Conservation (phyloP, 352 stramenopile genomes). For the Phytophthora sojae region DNA sequence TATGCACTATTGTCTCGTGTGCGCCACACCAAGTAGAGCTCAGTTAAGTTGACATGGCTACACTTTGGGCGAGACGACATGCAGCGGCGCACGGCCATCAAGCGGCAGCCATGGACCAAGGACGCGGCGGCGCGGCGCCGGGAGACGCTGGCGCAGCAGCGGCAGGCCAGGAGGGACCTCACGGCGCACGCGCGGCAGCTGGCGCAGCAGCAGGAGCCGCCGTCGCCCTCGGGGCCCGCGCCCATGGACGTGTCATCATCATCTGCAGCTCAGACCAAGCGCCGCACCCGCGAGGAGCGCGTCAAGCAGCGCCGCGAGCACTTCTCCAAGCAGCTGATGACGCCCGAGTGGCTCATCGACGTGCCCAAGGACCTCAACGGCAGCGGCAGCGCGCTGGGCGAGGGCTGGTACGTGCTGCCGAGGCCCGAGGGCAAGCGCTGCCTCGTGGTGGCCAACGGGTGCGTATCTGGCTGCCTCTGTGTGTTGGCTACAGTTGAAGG, state of each 20-base stretch:
- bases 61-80: not conserved
- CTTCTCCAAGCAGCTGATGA: slow-evolving; percentile 87
- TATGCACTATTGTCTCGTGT: not conserved
- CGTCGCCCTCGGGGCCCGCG: slow-evolving; percentile 23
- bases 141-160: slow-evolving; percentile 71
- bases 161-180: slow-evolving; percentile 79
- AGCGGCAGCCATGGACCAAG: slow-evolving; percentile 70
- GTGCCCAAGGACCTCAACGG: slow-evolving; percentile 87
- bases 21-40: slow-evolving; percentile 1
- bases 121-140: slow-evolving; percentile 65
- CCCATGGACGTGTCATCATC: slow-evolving; percentile 35
- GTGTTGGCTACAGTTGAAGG: too few species aligned
- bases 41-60: not conserved
- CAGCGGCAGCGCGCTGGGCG: slow-evolving; percentile 64
- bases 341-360: slow-evolving; percentile 92
- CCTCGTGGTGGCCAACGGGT: slow-evolving; percentile 89
- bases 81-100: slow-evolving; percentile 65
- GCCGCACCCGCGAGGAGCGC: slow-evolving; percentile 76
- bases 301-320: slow-evolving; percentile 74
- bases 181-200: slow-evolving; percentile 80
- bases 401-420: slow-evolving; percentile 92
- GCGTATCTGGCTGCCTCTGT: slow-evolving; percentile 11
- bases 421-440: slow-evolving; percentile 92
- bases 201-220: slow-evolving; percentile 42
- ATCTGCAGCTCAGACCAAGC: slow-evolving; percentile 39